Percentiles rank a stretch among this genome's conserved stretches.
These are phyloP conservation scores for Macroventuria anomochaeta DNA, from an alignment of 2,329 filamentous ascomycete species.

Conservation along the genomic window DNA sequence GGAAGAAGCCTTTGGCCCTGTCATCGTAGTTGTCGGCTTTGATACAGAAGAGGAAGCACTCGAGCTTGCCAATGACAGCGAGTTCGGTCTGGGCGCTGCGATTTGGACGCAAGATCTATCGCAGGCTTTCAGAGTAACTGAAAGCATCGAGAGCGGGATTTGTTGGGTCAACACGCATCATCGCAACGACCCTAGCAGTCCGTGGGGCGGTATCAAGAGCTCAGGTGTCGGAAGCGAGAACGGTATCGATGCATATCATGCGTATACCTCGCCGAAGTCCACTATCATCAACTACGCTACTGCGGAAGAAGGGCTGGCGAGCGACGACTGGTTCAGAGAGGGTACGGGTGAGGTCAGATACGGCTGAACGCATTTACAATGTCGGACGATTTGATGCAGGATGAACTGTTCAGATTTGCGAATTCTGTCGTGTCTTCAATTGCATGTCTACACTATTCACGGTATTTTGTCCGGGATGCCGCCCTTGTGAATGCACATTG, in stretches of 20 bases:
- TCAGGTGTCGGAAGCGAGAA: constrained; percentile 76
- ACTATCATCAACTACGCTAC: constrained; percentile 73
- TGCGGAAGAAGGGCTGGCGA: constrained; percentile 57
- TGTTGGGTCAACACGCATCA: constrained; percentile 65
- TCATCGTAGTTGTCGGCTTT: constrained; percentile 58
- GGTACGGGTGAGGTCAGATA: constrained; percentile 64
- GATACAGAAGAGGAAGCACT: constrained; percentile 57
- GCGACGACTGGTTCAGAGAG: constrained; percentile 73
- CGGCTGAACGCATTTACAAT: constrained; percentile 45
- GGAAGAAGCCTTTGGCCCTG: constrained; percentile 61
- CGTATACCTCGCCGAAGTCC: constrained; percentile 64
- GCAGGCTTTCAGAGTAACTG: constrained; percentile 56
- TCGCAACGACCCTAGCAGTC: constrained; percentile 73
- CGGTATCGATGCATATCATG: constrained; percentile 61
- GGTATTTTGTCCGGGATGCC: too few species aligned
- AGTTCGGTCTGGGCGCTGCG: constrained; percentile 59
- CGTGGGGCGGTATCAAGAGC: constrained; percentile 70
- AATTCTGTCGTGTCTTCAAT: too few species aligned
- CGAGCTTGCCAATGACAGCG: constrained; percentile 56
- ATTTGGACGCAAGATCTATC: constrained; percentile 60
- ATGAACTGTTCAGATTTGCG: too few species aligned
- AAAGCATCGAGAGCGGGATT: constrained; percentile 57
- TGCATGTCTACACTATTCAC: too few species aligned
- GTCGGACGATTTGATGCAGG: too few species aligned
- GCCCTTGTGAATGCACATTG: too few species aligned